Evolutionary conservation across 352 stramenopile genomes (phyloP).

Genomic region (Phytophthora pinifolia): DNA sequence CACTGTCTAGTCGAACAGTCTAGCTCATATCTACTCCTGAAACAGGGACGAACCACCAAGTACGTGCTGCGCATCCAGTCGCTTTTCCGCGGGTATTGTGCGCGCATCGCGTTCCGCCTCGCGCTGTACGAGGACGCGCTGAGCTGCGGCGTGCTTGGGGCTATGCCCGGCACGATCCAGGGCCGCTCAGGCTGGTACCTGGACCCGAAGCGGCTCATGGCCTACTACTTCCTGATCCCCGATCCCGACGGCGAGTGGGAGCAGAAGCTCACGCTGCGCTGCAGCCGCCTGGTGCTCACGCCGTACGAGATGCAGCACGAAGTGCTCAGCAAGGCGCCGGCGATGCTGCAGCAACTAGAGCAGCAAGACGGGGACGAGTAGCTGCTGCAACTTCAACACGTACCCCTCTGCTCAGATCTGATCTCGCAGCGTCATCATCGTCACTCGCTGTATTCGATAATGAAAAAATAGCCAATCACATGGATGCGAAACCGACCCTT

Average conservation of each 20-base stretch:
- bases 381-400: constrained; percentile 20
- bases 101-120: constrained; percentile 52
- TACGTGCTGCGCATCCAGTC: constrained; percentile 53
- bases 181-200: constrained; percentile 74
- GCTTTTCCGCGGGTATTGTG: constrained; percentile 49
- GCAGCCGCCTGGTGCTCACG: constrained; percentile 58
- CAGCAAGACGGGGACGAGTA: constrained; percentile 1
- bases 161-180: constrained; percentile 68
- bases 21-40: background rate
- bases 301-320: constrained; percentile 64
- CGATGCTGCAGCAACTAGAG: background rate
- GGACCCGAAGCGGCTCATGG: constrained; percentile 68
- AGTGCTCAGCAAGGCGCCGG: constrained; percentile 37
- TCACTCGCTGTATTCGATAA: constrained; percentile 18
- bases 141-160: constrained; percentile 61
- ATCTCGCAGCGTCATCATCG: constrained; percentile 10
- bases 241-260: constrained; percentile 58
- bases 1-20: background rate
- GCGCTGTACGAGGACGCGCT: constrained; percentile 69
- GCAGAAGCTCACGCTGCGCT: constrained; percentile 61
- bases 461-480: constrained; percentile 1
- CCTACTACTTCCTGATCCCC: constrained; percentile 74
- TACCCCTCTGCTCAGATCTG: constrained; percentile 17
- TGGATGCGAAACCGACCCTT: background rate
- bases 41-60: constrained; percentile 12